Conservation (phyloP, 2,329 filamentous ascomycete genomes). For the Daldinia eschscholtzii region DNA sequence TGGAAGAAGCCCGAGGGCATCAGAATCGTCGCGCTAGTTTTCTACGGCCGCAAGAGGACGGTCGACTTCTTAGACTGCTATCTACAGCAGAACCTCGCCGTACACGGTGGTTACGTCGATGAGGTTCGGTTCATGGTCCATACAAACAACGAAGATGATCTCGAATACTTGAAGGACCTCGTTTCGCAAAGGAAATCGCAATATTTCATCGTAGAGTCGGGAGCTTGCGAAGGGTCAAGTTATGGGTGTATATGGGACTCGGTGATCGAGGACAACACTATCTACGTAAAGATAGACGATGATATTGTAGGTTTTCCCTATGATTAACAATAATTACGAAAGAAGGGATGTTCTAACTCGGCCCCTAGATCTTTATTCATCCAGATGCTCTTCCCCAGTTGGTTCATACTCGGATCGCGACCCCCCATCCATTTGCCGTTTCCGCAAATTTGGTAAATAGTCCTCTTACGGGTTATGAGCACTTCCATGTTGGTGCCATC, state of each 20-base stretch:
- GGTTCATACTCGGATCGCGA: conserved; percentile 63
- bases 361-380: conserved; percentile 49
- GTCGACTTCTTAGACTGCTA: conserved; percentile 64
- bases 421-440: conserved; percentile 64
- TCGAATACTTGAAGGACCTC: conserved; percentile 56
- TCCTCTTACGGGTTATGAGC: conserved; percentile 65
- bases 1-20: conserved; percentile 50
- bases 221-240: conserved; percentile 52
- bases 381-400: conserved; percentile 63
- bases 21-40: conserved; percentile 60
- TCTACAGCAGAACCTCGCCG: conserved; percentile 58
- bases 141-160: conserved; percentile 56
- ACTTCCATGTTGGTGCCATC: conserved; percentile 65
- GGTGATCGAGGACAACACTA: conserved; percentile 52
- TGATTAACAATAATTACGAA: too few relatives aligned
- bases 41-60: conserved; percentile 59
- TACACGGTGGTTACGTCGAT: conserved; percentile 60
- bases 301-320: conserved; percentile 55
- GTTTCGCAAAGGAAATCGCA: conserved; percentile 53
- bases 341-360: conserved; percentile 3
- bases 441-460: conserved; percentile 70
- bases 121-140: conserved; percentile 60
- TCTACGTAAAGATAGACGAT: conserved; percentile 61
- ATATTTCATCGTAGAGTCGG: conserved; percentile 55
- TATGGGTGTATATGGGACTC: conserved; percentile 55